Base-by-base conservation (phyloP, 2,329 filamentous ascomycete species). In the Colletotrichum tamarilloi region DNA sequence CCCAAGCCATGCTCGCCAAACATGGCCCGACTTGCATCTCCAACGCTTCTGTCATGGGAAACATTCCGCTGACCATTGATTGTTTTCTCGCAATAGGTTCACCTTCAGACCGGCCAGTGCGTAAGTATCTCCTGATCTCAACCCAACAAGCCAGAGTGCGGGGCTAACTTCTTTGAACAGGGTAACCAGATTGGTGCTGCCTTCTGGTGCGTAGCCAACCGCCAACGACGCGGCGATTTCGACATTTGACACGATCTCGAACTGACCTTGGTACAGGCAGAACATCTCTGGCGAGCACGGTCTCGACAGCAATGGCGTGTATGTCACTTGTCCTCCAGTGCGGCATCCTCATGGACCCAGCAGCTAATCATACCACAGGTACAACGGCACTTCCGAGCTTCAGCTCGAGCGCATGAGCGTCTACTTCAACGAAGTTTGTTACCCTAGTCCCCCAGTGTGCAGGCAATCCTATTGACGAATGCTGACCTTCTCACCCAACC, bases 151-250 rank as follows among this genome's bases (percentile, higher is more conserved):
- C 35, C 46, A 57, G 49, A 56, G 55, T 75, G 75, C 73, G 76
- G 71, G 74, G 79, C 84, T 87, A 80, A 88, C 82, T 76, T 65
- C 74, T 77, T 80, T 75, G 76, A 69, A 80, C 81, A 98, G 96
- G 97, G 97, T 92, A 99, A 99, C 94, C 97, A 99, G 94, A 98
- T 98, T 81, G 97, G 97, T 96, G 97, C 97, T 90, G 97, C 97
- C 88, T 99, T 99, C 92, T 99, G 97, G 93, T 94, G 87, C 79
- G 91, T 88, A 73, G 52, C 68, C 57, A 67, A 38, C 26, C 38
- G 30, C 56, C 57, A 53, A 24, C 59, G 24, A 67, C 46, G 30
- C 71, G 72, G 72, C 64, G 57, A 55, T 74, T 68, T 68, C 42
- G 38, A 70, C 26, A 19, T n/a, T 32, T 22, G 46, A 24, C 26